Conservation (phyloP, 345 rosid species). For the Citrus medica region DNA sequence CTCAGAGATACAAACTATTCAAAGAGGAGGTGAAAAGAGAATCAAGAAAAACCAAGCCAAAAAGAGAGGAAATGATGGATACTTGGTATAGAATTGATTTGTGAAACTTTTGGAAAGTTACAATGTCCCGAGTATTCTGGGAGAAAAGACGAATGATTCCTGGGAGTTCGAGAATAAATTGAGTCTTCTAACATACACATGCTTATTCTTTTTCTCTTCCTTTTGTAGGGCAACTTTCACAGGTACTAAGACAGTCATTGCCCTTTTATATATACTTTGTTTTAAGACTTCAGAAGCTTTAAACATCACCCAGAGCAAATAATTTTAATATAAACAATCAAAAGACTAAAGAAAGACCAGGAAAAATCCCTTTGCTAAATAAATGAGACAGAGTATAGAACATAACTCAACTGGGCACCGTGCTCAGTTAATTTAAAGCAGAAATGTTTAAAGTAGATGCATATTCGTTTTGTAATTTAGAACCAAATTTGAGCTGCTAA, state of each 20-base stretch:
- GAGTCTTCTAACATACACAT: background rate
- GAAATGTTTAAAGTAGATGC: background rate
- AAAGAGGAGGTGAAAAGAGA: background rate
- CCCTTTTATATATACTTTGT: too few species aligned
- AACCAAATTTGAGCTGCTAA: background rate
- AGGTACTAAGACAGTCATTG: too few species aligned
- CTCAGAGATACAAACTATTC: background rate
- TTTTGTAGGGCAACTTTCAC: background rate
- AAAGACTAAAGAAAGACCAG: background rate
- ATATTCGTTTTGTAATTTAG: background rate
- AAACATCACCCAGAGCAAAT: background rate
- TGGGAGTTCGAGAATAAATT: background rate
- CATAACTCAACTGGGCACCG: too few species aligned
- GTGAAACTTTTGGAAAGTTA: too few species aligned
- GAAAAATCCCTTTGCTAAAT: background rate
- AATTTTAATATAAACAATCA: background rate
- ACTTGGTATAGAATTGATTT: background rate
- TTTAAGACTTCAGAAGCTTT: background rate
- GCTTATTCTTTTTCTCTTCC: background rate
- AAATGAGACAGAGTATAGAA: background rate
- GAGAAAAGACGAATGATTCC: background rate
- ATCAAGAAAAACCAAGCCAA: background rate
- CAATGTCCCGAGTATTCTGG: background rate
- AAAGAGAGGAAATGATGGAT: background rate
- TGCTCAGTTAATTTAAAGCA: background rate